These are phyloP conservation scores for Diaporthe sp. DNA, from an alignment of 2,329 filamentous ascomycete species.

Conservation along the genomic window DNA sequence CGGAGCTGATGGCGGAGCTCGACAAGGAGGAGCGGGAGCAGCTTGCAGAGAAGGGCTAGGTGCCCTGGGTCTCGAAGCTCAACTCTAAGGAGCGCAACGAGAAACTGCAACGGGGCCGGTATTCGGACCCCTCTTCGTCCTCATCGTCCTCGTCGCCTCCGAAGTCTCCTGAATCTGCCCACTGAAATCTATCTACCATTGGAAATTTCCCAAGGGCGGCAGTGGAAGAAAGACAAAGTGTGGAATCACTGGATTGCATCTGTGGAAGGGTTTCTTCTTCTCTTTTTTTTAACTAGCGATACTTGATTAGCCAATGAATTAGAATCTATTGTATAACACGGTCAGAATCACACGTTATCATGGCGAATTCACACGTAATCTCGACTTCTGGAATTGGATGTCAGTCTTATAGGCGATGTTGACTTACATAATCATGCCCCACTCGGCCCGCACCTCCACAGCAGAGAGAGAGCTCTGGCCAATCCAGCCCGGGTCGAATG, in stretches of 20 bases:
- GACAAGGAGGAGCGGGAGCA: constrained; percentile 51
- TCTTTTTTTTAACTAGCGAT: constrained; percentile 12
- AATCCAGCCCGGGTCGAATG: constrained; percentile 1
- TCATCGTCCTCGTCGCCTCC: neutral
- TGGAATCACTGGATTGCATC: neutral
- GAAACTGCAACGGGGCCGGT: constrained; percentile 24
- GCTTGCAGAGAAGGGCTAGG: constrained; percentile 36
- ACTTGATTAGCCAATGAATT: constrained; percentile 17
- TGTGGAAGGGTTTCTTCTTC: neutral
- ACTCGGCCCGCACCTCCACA: constrained; percentile 11
- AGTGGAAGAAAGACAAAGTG: no score
- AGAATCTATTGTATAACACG: neutral
- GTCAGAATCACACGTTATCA: no score
- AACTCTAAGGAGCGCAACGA: constrained; percentile 2
- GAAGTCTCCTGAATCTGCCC: no score
- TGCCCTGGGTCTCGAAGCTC: constrained; percentile 24
- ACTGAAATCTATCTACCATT: no score
- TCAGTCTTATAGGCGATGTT: no score
- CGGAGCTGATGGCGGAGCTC: constrained; percentile 71
- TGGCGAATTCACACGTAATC: no score
- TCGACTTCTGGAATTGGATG: no score
- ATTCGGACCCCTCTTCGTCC: neutral
- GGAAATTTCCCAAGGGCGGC: neutral
- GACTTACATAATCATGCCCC: neutral
- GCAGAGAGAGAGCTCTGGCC: neutral